Percentiles rank a stretch among this genome's conserved stretches.
phyloP scores from a whole-genome alignment of 140 eudicot genomes.

The Stevia rebaudiana region DNA sequence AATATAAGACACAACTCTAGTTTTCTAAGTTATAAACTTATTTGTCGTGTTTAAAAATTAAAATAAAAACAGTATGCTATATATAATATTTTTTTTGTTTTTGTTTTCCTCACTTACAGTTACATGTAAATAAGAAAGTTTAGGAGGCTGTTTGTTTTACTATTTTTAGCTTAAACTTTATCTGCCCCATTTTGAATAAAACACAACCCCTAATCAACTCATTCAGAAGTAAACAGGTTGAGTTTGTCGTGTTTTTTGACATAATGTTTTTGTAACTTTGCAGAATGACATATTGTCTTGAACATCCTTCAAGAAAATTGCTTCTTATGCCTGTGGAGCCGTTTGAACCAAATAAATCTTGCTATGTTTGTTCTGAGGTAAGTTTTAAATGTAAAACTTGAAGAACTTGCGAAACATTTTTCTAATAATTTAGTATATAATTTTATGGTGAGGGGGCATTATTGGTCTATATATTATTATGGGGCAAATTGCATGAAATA shows the following conservation, averaged over 20 bases:
- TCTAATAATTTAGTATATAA: neutral
- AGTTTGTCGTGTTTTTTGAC: neutral
- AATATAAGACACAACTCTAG: neutral
- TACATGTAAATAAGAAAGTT: neutral
- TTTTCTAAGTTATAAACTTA: neutral
- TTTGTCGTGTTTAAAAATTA: neutral
- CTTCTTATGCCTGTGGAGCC: slow-evolving; percentile 98
- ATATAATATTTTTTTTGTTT: neutral
- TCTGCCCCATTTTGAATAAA: neutral
- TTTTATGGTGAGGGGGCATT: neutral
- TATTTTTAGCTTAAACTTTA: neutral
- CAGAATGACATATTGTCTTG: slow-evolving; percentile 94
- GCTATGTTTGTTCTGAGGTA: slow-evolving; percentile 97
- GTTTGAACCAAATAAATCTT: slow-evolving; percentile 82
- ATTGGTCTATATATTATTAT: neutral
- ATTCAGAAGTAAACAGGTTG: neutral
- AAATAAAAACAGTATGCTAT: neutral
- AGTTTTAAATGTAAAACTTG: neutral
- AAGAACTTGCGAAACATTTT: neutral
- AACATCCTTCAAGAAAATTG: slow-evolving; percentile 86
- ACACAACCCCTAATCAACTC: neutral
- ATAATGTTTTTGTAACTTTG: neutral
- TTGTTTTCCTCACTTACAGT: no score
- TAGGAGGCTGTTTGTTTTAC: slow-evolving; percentile 1
- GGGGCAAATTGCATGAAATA: neutral